Evolutionary conservation across 305 asterid genomes (phyloP), one percentile per base, ranked within the genome.

Genomic region (Petunia hybrid): DNA sequence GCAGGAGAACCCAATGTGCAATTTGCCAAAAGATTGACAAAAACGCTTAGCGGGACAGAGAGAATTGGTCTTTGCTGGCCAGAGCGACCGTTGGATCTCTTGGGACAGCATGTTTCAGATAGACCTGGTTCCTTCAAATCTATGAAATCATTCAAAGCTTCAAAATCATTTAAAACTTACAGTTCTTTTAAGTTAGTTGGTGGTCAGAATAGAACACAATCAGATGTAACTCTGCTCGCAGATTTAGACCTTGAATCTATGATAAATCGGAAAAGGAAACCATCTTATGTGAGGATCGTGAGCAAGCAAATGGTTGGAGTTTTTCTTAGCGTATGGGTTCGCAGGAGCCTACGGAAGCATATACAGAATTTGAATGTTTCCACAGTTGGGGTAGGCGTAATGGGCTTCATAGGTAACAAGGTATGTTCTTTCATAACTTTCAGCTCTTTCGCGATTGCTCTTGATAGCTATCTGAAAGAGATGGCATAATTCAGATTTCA

Each of bases 341-440:
- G 94, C 35, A 92, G 97, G 85, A 88, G 90, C 86, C 88, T 97
- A 87, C 86, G 99, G 59, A 90, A 83, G 89, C 98, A 90, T 82
- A 90, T 95, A 86, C 97, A 93, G 63, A 89, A 97, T 79, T 61
- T 97, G 84, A 92, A 87, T 65, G 98, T 97, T 74, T 91, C 97
- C 43, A 85, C 94, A 40, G 99, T 97, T 81, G 99, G 99, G 73
- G 99, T 97, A 59, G 99, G 99, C 74, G 92, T 89, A 73, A 93
- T 97, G 99, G 99, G 99, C 79, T 97, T 87, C 87, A 91, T 97
- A 10, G 99, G 99, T 65, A 97, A 97, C 94, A 97, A 97, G 98
- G 99, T 97, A 76, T 53, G 89, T 84, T 85, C 81, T 82, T 83
- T 80, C 85, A 82, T 80, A 70, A 63, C 59, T 55, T 78, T 81